These are phyloP conservation scores for Psilocybe mexicana DNA, from an alignment of 1,284 basidiomycete species.

Conservation along the genomic window DNA sequence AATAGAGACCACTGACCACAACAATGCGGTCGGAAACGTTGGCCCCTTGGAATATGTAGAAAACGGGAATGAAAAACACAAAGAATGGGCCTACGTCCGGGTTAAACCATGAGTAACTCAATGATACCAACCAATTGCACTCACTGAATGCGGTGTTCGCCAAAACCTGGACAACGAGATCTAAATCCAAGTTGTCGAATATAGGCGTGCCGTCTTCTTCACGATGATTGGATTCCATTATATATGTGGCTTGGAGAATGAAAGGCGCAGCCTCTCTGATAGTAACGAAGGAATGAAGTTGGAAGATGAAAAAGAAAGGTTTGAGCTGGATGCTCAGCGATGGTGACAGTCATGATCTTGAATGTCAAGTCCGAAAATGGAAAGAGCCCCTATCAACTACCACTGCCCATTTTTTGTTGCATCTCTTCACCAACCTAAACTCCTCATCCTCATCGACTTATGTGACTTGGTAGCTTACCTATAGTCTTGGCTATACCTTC, in stretches of 20 bases:
- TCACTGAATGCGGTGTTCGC: constrained; percentile 76
- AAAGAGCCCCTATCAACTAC: not conserved
- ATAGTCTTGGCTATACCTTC: no score
- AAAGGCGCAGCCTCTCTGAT: constrained; percentile 33
- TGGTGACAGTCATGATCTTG: constrained; percentile 1
- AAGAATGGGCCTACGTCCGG: constrained; percentile 81
- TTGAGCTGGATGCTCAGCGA: not conserved
- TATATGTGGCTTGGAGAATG: constrained; percentile 5
- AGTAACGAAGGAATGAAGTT: constrained; percentile 10
- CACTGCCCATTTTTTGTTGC: no score
- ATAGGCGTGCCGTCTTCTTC: constrained; percentile 41
- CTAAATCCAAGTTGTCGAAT: constrained; percentile 69
- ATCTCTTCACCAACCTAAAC: no score
- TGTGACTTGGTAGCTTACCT: no score
- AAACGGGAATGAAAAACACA: constrained; percentile 72
- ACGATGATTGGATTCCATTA: constrained; percentile 22
- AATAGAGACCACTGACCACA: constrained; percentile 53
- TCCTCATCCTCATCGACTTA: no score
- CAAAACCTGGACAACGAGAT: constrained; percentile 75
- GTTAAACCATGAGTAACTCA: constrained; percentile 14
- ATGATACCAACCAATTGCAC: constrained; percentile 23
- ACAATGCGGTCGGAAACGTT: constrained; percentile 53
- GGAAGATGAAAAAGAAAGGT: not conserved
- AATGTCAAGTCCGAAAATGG: not conserved
- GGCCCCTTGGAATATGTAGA: constrained; percentile 70